Evolutionary conservation across 768 basidiomycete species (phyloP).

Genomic region (Pulveroboletus sp.): DNA sequence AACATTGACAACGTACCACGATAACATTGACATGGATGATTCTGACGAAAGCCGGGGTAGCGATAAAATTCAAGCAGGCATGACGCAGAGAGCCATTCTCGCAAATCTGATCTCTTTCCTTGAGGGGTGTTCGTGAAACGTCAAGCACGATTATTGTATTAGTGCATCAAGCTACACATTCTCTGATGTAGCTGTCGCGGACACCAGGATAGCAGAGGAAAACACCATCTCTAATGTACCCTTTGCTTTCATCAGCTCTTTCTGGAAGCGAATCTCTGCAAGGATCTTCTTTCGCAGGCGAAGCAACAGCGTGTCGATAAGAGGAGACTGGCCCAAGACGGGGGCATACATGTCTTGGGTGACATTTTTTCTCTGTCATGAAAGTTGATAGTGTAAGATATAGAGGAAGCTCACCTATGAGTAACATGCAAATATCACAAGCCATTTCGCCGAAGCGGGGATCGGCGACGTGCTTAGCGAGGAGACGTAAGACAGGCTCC

Average conservation of each 20-base stretch:
- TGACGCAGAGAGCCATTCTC: constrained; percentile 65
- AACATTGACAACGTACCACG: constrained; percentile 66
- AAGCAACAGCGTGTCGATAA: constrained; percentile 83
- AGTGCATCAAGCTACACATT: constrained; percentile 14
- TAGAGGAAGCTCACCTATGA: constrained; percentile 63
- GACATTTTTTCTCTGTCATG: constrained; percentile 2
- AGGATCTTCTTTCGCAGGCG: constrained; percentile 80
- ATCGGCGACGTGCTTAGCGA: constrained; percentile 81
- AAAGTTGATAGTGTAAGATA: neutral
- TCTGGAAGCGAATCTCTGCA: constrained; percentile 83
- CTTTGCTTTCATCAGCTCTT: constrained; percentile 73
- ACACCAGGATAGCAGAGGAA: constrained; percentile 45
- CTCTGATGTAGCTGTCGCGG: constrained; percentile 13
- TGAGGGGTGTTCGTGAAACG: constrained; percentile 27
- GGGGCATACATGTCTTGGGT: constrained; percentile 82
- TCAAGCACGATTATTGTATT: neutral
- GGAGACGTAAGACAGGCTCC: constrained; percentile 83
- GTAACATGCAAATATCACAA: constrained; percentile 70
- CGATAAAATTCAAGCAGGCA: constrained; percentile 34
- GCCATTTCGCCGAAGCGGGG: constrained; percentile 91
- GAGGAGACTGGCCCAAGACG: constrained; percentile 89
- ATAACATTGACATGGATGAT: constrained; percentile 62
- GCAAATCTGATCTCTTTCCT: constrained; percentile 64
- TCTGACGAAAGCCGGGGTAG: constrained; percentile 20
- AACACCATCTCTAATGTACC: constrained; percentile 92